Percentiles rank a stretch among this genome's conserved stretches.
Conservation (phyloP, 2,329 filamentous ascomycete genomes). For the Thelonectria rubi region DNA sequence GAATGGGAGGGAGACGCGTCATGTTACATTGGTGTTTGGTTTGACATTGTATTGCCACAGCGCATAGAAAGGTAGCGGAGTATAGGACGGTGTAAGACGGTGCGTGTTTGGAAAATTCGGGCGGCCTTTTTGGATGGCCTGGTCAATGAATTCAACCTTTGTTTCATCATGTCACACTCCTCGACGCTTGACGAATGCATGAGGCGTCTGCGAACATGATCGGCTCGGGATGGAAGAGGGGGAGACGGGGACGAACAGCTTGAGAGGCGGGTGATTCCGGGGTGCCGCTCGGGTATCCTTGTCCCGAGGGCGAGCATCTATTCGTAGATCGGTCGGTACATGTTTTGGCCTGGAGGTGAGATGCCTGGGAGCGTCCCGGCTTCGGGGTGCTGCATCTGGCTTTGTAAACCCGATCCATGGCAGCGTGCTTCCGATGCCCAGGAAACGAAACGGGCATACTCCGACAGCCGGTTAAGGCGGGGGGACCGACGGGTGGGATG, state of each 20-base stretch:
- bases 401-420: not conserved
- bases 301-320: slow-evolving; percentile 21
- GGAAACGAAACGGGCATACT: not conserved
- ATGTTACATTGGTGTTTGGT: slow-evolving; percentile 9
- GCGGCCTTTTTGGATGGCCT: slow-evolving; percentile 17
- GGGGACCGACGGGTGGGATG: not conserved
- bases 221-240: not conserved
- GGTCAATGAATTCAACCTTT: slow-evolving; percentile 22
- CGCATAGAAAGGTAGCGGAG: slow-evolving; percentile 5
- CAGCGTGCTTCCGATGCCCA: not conserved
- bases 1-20: slow-evolving; percentile 9
- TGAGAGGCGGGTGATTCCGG: slow-evolving; percentile 13
- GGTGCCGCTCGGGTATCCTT: slow-evolving; percentile 10
- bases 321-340: slow-evolving; percentile 17
- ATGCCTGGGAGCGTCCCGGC: not conserved
- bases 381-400: not conserved
- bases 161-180: slow-evolving; percentile 5
- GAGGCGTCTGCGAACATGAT: slow-evolving; percentile 5
- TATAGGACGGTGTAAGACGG: slow-evolving; percentile 27
- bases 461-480: not conserved
- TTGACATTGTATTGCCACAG: slow-evolving; percentile 1
- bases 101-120: slow-evolving; percentile 34
- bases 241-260: not conserved
- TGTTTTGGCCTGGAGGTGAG: not conserved
- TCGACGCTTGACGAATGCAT: not conserved